These are phyloP conservation scores for maize (Zea mays) DNA, from an alignment of 176 grass and related monocot genomes.

Conservation along the genomic window DNA sequence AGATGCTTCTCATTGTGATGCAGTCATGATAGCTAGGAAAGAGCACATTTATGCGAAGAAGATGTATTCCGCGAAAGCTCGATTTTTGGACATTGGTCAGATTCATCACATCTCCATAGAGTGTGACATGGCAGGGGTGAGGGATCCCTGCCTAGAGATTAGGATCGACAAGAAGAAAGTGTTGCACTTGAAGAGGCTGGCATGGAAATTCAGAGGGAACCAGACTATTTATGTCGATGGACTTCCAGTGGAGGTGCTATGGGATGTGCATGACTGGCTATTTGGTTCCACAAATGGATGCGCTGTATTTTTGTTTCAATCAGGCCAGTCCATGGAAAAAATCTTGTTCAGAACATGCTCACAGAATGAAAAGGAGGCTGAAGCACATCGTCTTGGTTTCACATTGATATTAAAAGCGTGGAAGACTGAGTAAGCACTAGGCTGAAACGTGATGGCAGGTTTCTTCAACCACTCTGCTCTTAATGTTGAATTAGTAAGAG, in stretches of 20 bases:
- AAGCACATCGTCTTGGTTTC: conserved; percentile 44
- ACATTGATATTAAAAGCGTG: conserved; percentile 58
- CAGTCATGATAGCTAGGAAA: conserved; percentile 55
- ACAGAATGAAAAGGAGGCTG: conserved; percentile 40
- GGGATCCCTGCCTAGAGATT: conserved; percentile 64
- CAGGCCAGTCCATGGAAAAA: conserved; percentile 48
- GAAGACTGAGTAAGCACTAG: conserved; percentile 52
- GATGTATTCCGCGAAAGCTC: conserved; percentile 45
- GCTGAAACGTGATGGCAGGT: conserved; percentile 25
- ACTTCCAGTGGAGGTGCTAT: conserved; percentile 57
- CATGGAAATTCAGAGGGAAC: conserved; percentile 70
- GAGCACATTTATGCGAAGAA: conserved; percentile 60
- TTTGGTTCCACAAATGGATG: conserved; percentile 41
- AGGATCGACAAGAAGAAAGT: conserved; percentile 60
- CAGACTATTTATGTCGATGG: conserved; percentile 54
- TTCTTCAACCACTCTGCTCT: conserved; percentile 17
- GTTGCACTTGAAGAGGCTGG: conserved; percentile 52
- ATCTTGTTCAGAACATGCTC: conserved; percentile 34
- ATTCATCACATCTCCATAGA: conserved; percentile 53
- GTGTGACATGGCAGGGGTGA: conserved; percentile 42
- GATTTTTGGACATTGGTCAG: conserved; percentile 44
- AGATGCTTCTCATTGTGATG: conserved; percentile 22
- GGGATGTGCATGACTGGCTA: conserved; percentile 61
- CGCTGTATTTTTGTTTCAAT: conserved; percentile 61
- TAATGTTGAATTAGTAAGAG: conserved; percentile 3